These are phyloP conservation scores for Quercus mongolica DNA, from an alignment of 306 rosid species.

Conservation along the genomic window DNA sequence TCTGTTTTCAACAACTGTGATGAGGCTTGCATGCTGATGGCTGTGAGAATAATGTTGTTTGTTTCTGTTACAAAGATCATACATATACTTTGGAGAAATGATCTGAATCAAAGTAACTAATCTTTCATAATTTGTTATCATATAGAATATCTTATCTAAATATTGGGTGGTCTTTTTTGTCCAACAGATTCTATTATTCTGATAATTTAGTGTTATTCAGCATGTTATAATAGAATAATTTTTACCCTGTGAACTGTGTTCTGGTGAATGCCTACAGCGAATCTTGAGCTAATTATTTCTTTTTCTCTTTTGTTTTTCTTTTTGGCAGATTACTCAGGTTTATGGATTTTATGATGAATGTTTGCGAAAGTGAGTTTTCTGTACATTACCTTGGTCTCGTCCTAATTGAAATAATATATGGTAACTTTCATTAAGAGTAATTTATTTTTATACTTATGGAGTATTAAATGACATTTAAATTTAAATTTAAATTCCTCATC, in stretches of 20 bases:
- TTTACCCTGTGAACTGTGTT: not conserved
- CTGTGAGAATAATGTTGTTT: not conserved
- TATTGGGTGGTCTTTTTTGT: not conserved
- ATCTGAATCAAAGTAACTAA: no score
- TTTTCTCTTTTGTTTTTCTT: not conserved
- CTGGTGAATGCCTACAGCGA: conserved; percentile 9
- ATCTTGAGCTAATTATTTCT: conserved; percentile 28
- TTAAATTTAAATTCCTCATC: not conserved
- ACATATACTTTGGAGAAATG: not conserved
- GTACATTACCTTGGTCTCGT: conserved; percentile 22
- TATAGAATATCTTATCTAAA: not conserved
- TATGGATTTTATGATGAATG: conserved; percentile 98
- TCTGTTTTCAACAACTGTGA: not conserved
- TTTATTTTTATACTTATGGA: conserved; percentile 5
- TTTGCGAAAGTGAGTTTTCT: conserved; percentile 77
- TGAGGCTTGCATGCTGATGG: not conserved
- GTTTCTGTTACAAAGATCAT: not conserved
- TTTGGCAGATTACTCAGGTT: conserved; percentile 85
- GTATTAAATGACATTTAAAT: conserved; percentile 10
- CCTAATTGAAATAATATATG: conserved; percentile 5
- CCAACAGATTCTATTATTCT: not conserved
- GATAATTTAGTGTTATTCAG: not conserved
- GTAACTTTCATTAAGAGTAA: conserved; percentile 2
- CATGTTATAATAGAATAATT: not conserved
- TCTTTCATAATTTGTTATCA: not conserved